Evolutionary conservation across 805 yeast species (phyloP).

Genomic region (Wickerhamiella sergipiensis): DNA sequence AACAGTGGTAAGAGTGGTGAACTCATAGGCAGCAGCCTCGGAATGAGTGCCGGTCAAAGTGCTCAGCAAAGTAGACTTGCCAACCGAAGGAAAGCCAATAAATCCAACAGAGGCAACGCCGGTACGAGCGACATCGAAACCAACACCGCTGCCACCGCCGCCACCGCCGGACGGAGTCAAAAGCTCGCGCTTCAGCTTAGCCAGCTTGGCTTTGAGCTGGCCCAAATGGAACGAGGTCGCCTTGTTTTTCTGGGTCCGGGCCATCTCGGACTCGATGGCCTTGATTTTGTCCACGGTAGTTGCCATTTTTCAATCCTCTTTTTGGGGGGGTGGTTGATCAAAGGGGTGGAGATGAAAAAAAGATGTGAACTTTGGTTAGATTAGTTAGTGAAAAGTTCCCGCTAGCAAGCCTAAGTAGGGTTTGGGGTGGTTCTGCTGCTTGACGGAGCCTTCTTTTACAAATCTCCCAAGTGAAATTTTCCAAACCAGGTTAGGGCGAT

Average conservation of each 20-base stretch:
- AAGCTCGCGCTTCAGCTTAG: constrained; percentile 86
- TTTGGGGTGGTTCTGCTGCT: too few species aligned
- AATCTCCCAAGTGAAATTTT: background rate
- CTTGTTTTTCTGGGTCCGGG: constrained; percentile 93
- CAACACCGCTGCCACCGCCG: constrained; percentile 87
- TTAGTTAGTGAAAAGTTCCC: background rate
- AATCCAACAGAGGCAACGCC: constrained; percentile 97
- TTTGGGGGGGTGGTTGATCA: too few species aligned
- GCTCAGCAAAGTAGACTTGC: constrained; percentile 58
- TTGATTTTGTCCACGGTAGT: constrained; percentile 50
- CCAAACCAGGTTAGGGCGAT: background rate
- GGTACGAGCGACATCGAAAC: constrained; percentile 97
- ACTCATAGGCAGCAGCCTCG: constrained; percentile 95
- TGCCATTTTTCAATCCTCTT: constrained; percentile 31
- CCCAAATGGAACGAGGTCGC: constrained; percentile 97
- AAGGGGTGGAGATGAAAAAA: background rate
- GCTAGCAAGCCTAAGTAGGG: background rate
- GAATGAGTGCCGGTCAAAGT: constrained; percentile 91
- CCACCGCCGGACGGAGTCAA: constrained; percentile 56
- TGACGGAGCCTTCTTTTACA: too few species aligned
- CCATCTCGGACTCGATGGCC: constrained; percentile 95
- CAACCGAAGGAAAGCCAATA: constrained; percentile 97
- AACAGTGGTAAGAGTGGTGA: constrained; percentile 93
- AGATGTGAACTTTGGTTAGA: background rate
- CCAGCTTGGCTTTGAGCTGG: constrained; percentile 89